Evolutionary conservation across 306 rosid species (phyloP).

Genomic region (Pachyrhizus erosus): DNA sequence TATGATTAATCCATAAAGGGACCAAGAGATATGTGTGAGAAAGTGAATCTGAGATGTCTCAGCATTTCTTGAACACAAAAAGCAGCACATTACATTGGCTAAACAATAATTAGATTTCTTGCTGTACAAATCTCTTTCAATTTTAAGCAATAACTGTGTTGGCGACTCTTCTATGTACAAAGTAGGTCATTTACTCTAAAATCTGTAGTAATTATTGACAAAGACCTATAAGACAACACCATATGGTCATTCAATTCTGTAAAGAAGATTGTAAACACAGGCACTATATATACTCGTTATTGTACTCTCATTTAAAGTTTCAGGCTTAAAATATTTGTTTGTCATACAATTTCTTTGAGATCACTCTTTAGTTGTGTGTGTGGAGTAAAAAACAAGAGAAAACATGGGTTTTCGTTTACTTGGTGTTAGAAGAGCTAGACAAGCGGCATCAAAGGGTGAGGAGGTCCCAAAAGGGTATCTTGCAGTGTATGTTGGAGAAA

Average conservation of each 20-base stretch:
- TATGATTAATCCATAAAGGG: neutral
- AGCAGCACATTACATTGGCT: neutral
- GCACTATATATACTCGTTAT: neutral
- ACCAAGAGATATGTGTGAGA: neutral
- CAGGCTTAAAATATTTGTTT: neutral
- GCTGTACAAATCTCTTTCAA: slow-evolving; percentile 1
- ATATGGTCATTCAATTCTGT: neutral
- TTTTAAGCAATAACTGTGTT: neutral
- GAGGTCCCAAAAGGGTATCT: neutral
- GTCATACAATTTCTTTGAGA: neutral
- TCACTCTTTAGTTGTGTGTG: neutral
- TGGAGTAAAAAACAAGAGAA: neutral
- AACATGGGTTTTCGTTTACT: neutral
- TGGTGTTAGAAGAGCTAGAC: neutral
- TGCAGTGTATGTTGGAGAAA: slow-evolving; percentile 2
- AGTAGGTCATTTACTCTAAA: neutral
- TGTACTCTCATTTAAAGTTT: neutral
- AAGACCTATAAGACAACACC: slow-evolving; percentile 10
- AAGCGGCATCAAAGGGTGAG: neutral
- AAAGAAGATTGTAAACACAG: neutral
- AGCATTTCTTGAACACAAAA: neutral
- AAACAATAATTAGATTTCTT: neutral
- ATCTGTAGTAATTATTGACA: neutral
- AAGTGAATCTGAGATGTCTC: slow-evolving; percentile 29
- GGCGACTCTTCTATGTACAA: neutral